Conservation (phyloP, 163 green algal genomes). For the Prototheca cutis region DNA sequence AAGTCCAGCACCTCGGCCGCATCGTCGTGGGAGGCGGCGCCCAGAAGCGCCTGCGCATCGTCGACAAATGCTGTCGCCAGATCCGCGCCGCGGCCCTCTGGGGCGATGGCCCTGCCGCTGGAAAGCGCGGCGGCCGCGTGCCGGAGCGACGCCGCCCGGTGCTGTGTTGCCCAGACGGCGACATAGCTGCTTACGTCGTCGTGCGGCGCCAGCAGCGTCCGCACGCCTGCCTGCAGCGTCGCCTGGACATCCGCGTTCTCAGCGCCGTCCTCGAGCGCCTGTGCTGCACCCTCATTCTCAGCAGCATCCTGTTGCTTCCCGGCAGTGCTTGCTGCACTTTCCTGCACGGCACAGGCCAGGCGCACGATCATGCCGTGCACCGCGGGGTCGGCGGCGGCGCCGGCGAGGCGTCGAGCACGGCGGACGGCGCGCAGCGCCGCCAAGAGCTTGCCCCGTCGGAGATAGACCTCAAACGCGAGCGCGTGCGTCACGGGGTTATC, state of each 20-base stretch:
- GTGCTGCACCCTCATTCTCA: conserved; percentile 15
- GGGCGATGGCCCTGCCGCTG: too few relatives aligned
- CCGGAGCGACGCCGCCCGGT: too few relatives aligned
- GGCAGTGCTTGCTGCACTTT: background rate
- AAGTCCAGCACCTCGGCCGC: conserved; percentile 34
- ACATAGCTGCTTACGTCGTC: too few relatives aligned
- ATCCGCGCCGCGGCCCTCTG: too few relatives aligned
- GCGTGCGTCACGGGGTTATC: conserved; percentile 45
- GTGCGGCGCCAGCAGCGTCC: conserved; percentile 38
- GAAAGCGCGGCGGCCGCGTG: too few relatives aligned
- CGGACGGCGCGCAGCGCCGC: conserved; percentile 56
- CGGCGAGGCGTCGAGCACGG: conserved; percentile 34
- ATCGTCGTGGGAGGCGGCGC: conserved; percentile 21
- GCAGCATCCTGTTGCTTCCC: background rate
- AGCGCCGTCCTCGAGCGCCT: conserved; percentile 16
- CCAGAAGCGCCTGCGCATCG: conserved; percentile 26
- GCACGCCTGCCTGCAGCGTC: conserved; percentile 36
- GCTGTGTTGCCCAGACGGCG: too few relatives aligned
- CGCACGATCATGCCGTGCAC: conserved; percentile 41
- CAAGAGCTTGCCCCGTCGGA: conserved; percentile 39
- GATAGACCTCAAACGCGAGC: conserved; percentile 53
- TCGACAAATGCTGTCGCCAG: too few relatives aligned
- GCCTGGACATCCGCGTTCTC: conserved; percentile 20
- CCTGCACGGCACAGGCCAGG: conserved; percentile 2
- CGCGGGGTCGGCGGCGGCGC: conserved; percentile 37